Conservation (phyloP, 768 basidiomycete genomes). For the Mycena filopes region DNA sequence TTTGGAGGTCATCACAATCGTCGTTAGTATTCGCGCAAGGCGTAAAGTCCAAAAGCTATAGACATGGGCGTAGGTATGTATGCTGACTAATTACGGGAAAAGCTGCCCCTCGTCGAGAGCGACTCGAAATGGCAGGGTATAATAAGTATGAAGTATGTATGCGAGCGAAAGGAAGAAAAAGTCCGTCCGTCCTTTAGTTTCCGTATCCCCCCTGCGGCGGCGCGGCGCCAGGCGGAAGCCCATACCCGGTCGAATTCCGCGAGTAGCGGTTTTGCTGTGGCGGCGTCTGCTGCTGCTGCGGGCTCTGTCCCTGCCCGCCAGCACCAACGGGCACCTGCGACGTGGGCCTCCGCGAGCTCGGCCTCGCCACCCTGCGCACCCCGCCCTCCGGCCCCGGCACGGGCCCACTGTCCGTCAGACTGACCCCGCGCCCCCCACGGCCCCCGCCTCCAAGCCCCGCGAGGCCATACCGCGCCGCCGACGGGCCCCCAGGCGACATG, state of each 20-base stretch:
- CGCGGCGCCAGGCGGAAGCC: conserved; percentile 81
- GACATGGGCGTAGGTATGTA: too few species aligned
- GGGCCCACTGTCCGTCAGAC: conserved; percentile 85
- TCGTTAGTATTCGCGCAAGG: too few species aligned
- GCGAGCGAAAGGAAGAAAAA: too few species aligned
- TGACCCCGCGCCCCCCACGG: conserved; percentile 69
- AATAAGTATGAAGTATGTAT: too few species aligned
- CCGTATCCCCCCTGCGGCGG: conserved; percentile 55
- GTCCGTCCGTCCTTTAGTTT: neutral
- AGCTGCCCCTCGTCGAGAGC: too few species aligned
- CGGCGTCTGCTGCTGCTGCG: conserved; percentile 27
- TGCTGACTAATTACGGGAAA: too few species aligned
- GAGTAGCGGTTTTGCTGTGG: conserved; percentile 75
- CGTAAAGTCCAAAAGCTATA: too few species aligned
- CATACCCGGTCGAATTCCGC: conserved; percentile 61
- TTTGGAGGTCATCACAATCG: too few species aligned
- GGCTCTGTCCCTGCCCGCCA: conserved; percentile 22
- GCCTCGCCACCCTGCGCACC: conserved; percentile 82
- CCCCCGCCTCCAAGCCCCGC: conserved; percentile 41
- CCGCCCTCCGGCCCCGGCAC: conserved; percentile 77
- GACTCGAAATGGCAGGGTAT: too few species aligned
- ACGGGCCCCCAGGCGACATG: conserved; percentile 2
- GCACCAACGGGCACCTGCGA: conserved; percentile 58
- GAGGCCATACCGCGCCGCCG: conserved; percentile 40
- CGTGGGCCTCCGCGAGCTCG: conserved; percentile 63